Evolutionary conservation across 257 asterid species (phyloP), one percentile per base, ranked within the genome.

Genomic region (Gentiana straminea): DNA sequence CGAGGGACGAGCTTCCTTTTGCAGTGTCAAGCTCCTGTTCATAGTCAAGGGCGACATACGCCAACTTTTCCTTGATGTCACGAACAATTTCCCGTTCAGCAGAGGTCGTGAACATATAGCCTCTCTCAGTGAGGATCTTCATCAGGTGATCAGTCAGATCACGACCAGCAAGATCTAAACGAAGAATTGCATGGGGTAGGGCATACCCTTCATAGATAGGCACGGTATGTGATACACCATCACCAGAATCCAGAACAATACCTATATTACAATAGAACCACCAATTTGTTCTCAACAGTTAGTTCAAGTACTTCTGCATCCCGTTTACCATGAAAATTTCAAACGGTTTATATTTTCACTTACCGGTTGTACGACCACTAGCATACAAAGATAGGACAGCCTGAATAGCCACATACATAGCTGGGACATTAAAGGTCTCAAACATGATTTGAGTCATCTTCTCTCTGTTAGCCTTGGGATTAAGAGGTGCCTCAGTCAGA

Each of bases 341-440:
- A 24, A 24, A 24, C 24, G 24, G 24, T 24, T 39, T 39, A 39
- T 33, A 13, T 24, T 45, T 2, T n/a, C 7, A 49, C 74, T 64
- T 55, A 73, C 78, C 74, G 37, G 78, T 73, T 47, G 78, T 73
- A 60, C 78, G 78, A 35, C 78, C 78, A 68, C 78, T 73, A 65
- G 78, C 74, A 35, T 73, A 73, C 9, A 73, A 71, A 49, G 78
- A 73, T 35, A 73, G 74, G 44, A 73, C 78, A 5, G 86, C 86
- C 66, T 80, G 86, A 60, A 80, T 80, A 63, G 86, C 83, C 12
- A 80, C 83, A 68, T 80, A 74, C 82, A 74, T 80, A n/a, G 83
- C 86, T 35, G 86, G 86, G 60, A 80, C 55, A 47, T 80, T 80
- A 58, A 80, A 80, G 53, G 82, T 77, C 64, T 76, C 83, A 47